Conservation (phyloP, 495 filamentous ascomycete species). For the Penicillium angulare region DNA sequence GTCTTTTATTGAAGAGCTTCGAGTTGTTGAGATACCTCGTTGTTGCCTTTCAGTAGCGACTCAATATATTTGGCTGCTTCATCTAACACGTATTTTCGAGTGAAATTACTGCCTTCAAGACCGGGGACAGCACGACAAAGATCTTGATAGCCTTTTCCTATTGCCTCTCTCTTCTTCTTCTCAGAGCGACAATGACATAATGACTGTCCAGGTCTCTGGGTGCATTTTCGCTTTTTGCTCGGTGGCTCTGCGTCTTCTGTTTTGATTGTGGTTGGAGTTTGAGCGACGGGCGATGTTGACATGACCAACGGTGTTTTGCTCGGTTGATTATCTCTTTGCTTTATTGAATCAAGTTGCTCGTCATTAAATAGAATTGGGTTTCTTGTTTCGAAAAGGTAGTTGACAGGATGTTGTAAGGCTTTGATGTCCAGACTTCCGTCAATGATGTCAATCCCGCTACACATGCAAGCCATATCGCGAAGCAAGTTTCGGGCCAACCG, state of each 20-base stretch:
- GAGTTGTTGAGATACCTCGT: constrained; percentile 9
- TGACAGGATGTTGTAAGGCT: background rate
- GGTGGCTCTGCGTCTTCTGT: background rate
- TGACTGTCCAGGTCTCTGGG: constrained; percentile 22
- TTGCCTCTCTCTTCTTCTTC: constrained; percentile 23
- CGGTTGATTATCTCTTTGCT: background rate
- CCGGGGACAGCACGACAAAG: constrained; percentile 18
- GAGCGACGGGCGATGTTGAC: background rate
- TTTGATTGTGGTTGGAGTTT: background rate
- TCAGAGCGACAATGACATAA: constrained; percentile 27
- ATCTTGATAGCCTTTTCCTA: constrained; percentile 18
- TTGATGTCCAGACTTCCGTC: background rate
- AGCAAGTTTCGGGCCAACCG: constrained; percentile 19
- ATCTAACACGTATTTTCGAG: constrained; percentile 21
- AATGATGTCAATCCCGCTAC: constrained; percentile 11
- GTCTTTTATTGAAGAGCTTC: constrained; percentile 5
- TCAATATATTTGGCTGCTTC: constrained; percentile 18
- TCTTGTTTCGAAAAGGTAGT: background rate
- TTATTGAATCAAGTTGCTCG: background rate
- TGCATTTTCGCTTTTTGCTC: constrained; percentile 21
- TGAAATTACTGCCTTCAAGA: constrained; percentile 17
- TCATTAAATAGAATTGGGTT: background rate
- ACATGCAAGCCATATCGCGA: constrained; percentile 23
- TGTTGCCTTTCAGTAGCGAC: constrained; percentile 13
- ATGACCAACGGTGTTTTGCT: background rate